Percentiles rank a stretch among this genome's conserved stretches.
phyloP scores from a whole-genome alignment of 2,329 filamentous ascomycete species.

The Trichoderma oligosporum region DNA sequence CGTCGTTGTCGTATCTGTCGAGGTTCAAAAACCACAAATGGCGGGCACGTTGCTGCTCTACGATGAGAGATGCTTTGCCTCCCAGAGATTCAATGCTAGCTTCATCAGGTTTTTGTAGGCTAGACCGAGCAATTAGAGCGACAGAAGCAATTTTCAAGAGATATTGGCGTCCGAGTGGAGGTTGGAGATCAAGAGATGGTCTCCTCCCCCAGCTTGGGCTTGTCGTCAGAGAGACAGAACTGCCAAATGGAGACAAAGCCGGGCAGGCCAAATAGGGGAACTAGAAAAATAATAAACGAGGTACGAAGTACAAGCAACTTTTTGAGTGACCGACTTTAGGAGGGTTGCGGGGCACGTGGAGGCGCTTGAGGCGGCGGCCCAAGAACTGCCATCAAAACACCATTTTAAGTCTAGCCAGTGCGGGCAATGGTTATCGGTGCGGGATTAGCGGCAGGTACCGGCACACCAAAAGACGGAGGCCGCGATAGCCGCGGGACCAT shows the following conservation, averaged over 20 bases:
- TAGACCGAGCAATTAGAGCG: constrained; percentile 10
- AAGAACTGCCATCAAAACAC: neutral
- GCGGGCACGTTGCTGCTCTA: neutral
- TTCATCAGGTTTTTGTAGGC: constrained; percentile 1
- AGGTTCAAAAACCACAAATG: neutral
- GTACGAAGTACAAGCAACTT: constrained; percentile 1
- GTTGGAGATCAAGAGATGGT: neutral
- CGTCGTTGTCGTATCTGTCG: neutral
- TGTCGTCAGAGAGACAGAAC: neutral
- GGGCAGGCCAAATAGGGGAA: constrained; percentile 8
- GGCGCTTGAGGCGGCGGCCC: constrained; percentile 2
- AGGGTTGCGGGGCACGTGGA: constrained; percentile 18
- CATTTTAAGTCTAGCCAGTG: neutral
- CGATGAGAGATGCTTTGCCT: constrained; percentile 17
- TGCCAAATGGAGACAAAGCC: constrained; percentile 3
- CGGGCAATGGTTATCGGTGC: constrained; percentile 1
- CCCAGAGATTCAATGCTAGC: neutral
- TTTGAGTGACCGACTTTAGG: constrained; percentile 10
- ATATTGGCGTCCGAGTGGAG: neutral
- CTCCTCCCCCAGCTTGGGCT: constrained; percentile 3
- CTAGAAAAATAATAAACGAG: neutral
- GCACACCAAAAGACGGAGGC: neutral
- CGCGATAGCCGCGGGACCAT: neutral
- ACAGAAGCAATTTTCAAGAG: neutral
- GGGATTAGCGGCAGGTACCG: constrained; percentile 15